Evolutionary conservation across 2,329 filamentous ascomycete species (phyloP).

Genomic region (Penicillium griseofulvum): DNA sequence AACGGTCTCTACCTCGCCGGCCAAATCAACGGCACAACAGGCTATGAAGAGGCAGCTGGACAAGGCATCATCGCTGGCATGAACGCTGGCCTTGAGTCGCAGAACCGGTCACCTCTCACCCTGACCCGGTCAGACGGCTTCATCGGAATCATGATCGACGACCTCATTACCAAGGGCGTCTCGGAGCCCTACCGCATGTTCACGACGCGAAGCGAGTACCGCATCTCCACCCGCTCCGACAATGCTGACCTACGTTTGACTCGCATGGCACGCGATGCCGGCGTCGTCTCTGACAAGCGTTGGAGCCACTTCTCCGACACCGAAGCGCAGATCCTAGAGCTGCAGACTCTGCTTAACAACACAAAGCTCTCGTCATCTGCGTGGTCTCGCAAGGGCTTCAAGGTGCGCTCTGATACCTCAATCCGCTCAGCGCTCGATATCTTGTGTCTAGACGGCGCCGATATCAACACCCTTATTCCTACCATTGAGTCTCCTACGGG

Average conservation of each 20-base stretch:
- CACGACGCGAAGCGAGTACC: conserved; percentile 90
- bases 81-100: conserved; percentile 82
- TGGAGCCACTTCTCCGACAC: conserved; percentile 71
- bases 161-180: conserved; percentile 93
- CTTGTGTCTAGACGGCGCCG: conserved; percentile 64
- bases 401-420: conserved; percentile 63
- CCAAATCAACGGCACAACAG: conserved; percentile 97
- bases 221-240: conserved; percentile 86
- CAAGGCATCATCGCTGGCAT: conserved; percentile 91
- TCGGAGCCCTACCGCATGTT: conserved; percentile 99
- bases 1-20: conserved; percentile 85
- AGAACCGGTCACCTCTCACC: conserved; percentile 62
- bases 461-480: conserved; percentile 56
- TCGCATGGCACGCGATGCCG: conserved; percentile 69
- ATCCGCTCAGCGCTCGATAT: conserved; percentile 75
- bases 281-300: conserved; percentile 73
- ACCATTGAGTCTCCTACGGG: conserved; percentile 46
- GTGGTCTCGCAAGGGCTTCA: conserved; percentile 71
- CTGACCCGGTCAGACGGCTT: conserved; percentile 85
- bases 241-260: conserved; percentile 91
- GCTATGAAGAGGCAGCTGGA: conserved; percentile 94
- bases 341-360: conserved; percentile 60
- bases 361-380: conserved; percentile 59
- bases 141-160: conserved; percentile 98
- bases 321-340: conserved; percentile 63